Conservation (phyloP, 805 yeast genomes). For the Lachancea mirantina region DNA sequence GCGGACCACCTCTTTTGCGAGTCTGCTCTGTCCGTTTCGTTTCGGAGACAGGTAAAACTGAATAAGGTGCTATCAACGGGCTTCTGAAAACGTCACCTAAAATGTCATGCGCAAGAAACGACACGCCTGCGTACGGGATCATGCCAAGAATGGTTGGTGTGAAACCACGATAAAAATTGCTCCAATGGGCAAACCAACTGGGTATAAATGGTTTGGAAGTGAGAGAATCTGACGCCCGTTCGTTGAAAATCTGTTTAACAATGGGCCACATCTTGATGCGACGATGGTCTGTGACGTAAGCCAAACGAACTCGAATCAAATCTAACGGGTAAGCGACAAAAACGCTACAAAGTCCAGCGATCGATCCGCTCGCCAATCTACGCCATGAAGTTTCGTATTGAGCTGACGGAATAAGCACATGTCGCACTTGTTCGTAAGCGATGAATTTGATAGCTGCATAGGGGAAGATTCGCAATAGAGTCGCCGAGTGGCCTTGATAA, state of each 20-base stretch:
- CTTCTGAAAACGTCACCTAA: slow-evolving; percentile 80
- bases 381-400: slow-evolving; percentile 72
- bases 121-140: slow-evolving; percentile 97
- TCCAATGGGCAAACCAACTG: slow-evolving; percentile 31
- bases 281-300: slow-evolving; percentile 62
- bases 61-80: slow-evolving; percentile 44
- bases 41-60: slow-evolving; percentile 33
- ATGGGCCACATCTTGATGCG: slow-evolving; percentile 23
- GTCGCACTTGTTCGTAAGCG: slow-evolving; percentile 87
- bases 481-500: slow-evolving; percentile 94
- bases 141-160: slow-evolving; percentile 90
- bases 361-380: slow-evolving; percentile 79
- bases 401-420: slow-evolving; percentile 67
- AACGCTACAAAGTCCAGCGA: slow-evolving; percentile 83
- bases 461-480: slow-evolving; percentile 84
- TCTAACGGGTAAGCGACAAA: slow-evolving; percentile 89
- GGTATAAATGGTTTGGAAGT: slow-evolving; percentile 32
- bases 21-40: slow-evolving; percentile 16
- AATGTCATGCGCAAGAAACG: slow-evolving; percentile 88
- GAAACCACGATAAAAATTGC: slow-evolving; percentile 88
- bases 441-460: slow-evolving; percentile 96
- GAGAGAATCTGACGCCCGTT: slow-evolving; percentile 28
- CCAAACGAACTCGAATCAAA: slow-evolving; percentile 81
- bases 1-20: slow-evolving; percentile 38
- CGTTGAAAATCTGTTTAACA: slow-evolving; percentile 25